These are phyloP conservation scores for Chlorella sp. DNA, from an alignment of 139 green algal genomes.

Conservation along the genomic window DNA sequence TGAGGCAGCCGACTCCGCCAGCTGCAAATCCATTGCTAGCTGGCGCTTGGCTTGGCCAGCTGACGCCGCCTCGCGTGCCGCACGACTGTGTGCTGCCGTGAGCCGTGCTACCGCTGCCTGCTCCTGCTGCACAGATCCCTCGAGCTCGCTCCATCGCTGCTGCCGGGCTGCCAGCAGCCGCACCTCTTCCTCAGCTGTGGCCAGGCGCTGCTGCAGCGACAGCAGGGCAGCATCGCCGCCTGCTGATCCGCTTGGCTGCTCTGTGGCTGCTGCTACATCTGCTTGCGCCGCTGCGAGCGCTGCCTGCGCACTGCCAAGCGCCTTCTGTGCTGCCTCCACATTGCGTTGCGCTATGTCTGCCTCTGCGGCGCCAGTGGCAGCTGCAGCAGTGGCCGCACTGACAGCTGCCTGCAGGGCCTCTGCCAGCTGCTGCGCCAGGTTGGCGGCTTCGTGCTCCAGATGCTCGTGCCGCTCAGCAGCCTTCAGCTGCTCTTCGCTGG, in stretches of 20 bases:
- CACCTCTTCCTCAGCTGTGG: constrained; percentile 2
- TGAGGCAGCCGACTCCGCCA: not conserved
- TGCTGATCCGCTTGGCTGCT: not conserved
- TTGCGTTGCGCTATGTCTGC: not conserved
- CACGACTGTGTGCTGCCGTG: not conserved
- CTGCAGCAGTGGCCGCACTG: not conserved
- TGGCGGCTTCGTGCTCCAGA: not conserved
- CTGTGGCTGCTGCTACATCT: not conserved
- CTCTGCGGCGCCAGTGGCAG: not conserved
- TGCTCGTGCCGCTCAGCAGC: not conserved
- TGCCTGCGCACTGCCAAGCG: not conserved
- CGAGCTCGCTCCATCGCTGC: not conserved
- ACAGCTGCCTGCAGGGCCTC: not conserved
- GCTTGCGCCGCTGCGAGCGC: not conserved
- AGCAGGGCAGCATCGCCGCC: not conserved
- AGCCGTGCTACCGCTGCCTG: not conserved
- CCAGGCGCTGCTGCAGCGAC: not conserved
- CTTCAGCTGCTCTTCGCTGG: not conserved
- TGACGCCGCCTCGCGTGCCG: not conserved
- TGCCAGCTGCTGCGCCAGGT: constrained; percentile 6
- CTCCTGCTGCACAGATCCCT: not conserved
- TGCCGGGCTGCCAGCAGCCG: not conserved
- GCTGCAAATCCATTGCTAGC: not conserved
- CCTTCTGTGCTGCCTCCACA: not conserved
- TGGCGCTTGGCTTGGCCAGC: not conserved